Conservation (phyloP, 371 early-diverging fungal species). For the Parasitella parasitica region DNA sequence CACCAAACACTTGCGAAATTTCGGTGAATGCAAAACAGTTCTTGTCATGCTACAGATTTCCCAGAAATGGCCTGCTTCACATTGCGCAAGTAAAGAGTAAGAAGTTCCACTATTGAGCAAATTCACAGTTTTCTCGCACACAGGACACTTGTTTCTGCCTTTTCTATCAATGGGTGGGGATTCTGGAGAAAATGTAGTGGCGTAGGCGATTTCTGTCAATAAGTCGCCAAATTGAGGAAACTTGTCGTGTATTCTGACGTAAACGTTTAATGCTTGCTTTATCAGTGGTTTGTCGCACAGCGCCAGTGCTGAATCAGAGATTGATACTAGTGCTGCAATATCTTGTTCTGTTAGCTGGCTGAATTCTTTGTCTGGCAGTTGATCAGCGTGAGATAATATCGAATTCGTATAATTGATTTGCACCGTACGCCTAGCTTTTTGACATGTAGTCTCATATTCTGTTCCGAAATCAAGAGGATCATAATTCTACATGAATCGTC, state of each 20-base stretch:
- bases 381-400: neutral
- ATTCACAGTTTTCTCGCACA: constrained; percentile 14
- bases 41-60: constrained; percentile 28
- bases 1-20: constrained; percentile 17
- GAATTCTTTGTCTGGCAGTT: neutral
- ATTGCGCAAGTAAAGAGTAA: constrained; percentile 17
- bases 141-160: constrained; percentile 26
- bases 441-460: neutral
- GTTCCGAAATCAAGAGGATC: neutral
- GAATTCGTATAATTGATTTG: constrained; percentile 6
- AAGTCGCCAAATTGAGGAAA: constrained; percentile 2
- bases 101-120: constrained; percentile 3
- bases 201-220: constrained; percentile 6
- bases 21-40: constrained; percentile 16
- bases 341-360: constrained; percentile 4
- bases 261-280: neutral
- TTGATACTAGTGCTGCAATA: constrained; percentile 1
- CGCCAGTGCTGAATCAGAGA: constrained; percentile 8
- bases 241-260: constrained; percentile 6
- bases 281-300: neutral
- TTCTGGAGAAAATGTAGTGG: neutral
- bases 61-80: constrained; percentile 32
- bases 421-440: neutral
- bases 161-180: neutral
- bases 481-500: neutral